Conservation (phyloP, 2,329 filamentous ascomycete genomes). For the Aspergillus floridensis region DNA sequence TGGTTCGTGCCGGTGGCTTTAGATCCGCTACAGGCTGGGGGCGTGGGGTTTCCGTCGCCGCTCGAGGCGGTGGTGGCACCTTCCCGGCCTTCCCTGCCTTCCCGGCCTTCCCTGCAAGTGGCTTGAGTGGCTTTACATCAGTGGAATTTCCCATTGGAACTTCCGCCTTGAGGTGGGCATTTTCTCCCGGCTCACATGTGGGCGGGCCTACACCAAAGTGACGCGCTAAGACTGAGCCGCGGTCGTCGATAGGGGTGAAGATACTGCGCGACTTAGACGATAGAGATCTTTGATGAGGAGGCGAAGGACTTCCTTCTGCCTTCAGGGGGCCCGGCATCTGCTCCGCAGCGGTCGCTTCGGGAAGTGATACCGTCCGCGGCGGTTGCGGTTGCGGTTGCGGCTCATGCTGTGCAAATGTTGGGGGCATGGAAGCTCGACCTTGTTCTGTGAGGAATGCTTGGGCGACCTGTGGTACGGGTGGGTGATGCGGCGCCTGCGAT, state of each 20-base stretch:
- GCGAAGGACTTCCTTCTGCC: conserved; percentile 45
- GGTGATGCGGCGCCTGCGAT: conserved; percentile 38
- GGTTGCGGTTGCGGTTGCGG: conserved; percentile 59
- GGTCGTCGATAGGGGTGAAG: conserved; percentile 95
- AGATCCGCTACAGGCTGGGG: conserved; percentile 62
- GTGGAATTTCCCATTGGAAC: conserved; percentile 42
- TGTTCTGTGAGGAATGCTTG: conserved; percentile 75
- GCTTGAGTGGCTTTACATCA: conserved; percentile 60
- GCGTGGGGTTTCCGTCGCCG: conserved; percentile 45
- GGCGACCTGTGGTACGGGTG: conserved; percentile 53
- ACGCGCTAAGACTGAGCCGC: conserved; percentile 79
- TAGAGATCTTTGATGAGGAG: conserved; percentile 60
- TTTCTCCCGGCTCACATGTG: conserved; percentile 45
- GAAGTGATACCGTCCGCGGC: conserved; percentile 61
- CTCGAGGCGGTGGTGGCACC: conserved; percentile 52
- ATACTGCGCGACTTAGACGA: conserved; percentile 79
- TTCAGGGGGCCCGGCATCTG: conserved; percentile 45
- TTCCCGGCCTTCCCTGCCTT: conserved; percentile 29
- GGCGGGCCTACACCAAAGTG: conserved; percentile 69
- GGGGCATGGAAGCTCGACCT: conserved; percentile 68
- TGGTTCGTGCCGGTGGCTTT: conserved; percentile 72
- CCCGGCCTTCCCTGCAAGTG: background rate
- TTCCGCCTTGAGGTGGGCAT: conserved; percentile 35
- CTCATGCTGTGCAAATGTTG: conserved; percentile 54
- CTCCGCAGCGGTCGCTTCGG: conserved; percentile 55